Percentiles rank a stretch among this genome's conserved stretches.
phyloP scores from a whole-genome alignment of 225 moss, liverwort and hornwort genomes.

The Sphagnum contortum region DNA sequence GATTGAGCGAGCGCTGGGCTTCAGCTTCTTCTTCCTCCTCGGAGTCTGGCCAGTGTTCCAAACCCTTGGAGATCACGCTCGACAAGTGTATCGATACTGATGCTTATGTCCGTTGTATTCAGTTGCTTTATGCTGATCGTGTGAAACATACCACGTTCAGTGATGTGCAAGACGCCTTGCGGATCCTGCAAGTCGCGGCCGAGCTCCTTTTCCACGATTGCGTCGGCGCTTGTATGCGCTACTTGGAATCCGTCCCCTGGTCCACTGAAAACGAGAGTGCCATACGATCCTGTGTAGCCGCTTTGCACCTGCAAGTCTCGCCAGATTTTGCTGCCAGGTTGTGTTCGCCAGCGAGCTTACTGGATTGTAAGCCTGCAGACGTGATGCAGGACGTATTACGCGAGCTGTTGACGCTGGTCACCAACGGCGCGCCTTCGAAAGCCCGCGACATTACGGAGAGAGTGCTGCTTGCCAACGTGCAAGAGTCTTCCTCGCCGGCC shows the following conservation, averaged over 20 bases:
- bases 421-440: conserved; percentile 85
- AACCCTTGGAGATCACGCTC: conserved; percentile 58
- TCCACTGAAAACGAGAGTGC: conserved; percentile 51
- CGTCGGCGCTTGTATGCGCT: conserved; percentile 78
- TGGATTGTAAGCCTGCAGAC: conserved; percentile 62
- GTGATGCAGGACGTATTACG: conserved; percentile 84
- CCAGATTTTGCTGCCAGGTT: conserved; percentile 75
- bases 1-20: conserved; percentile 76
- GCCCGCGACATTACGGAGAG: conserved; percentile 89
- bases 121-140: conserved; percentile 77
- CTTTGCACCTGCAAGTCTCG: conserved; percentile 64
- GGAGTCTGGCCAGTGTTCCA: too few relatives aligned
- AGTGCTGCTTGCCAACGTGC: conserved; percentile 81
- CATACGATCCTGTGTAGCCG: conserved; percentile 56
- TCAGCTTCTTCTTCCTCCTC: neutral
- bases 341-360: conserved; percentile 27
- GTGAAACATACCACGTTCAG: conserved; percentile 83
- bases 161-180: conserved; percentile 78
- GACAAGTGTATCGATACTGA: conserved; percentile 73
- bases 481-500: conserved; percentile 47
- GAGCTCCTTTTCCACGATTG: conserved; percentile 93
- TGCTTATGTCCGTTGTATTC: conserved; percentile 76
- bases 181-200: conserved; percentile 78
- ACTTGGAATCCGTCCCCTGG: conserved; percentile 89
- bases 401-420: conserved; percentile 68